Evolutionary conservation across 1,139 yeast genomes (phyloP).

Genomic region (Geotrichum citri-aurantii): DNA sequence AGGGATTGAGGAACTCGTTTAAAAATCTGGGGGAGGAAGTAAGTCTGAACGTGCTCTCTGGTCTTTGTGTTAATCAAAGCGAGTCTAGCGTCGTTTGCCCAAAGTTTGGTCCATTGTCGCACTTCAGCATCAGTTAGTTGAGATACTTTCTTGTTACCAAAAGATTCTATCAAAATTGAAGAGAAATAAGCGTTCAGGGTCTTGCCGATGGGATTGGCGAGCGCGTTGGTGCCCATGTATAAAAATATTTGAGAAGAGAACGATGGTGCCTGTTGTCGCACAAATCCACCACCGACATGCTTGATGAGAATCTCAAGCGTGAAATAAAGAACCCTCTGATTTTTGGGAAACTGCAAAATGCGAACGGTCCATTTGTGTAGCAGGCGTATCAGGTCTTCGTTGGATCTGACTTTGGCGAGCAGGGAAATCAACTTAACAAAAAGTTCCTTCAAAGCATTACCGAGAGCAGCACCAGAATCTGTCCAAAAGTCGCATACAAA

Average conservation of each 20-base stretch:
- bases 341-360: conserved; percentile 42
- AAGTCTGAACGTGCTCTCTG: conserved; percentile 49
- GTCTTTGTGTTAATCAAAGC: conserved; percentile 36
- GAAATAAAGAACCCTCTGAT: conserved; percentile 55
- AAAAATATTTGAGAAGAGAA: conserved; percentile 45
- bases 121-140: conserved; percentile 24
- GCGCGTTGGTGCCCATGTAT: conserved; percentile 50
- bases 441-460: conserved; percentile 59
- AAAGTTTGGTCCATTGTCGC: conserved; percentile 46
- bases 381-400: conserved; percentile 15
- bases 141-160: conserved; percentile 28
- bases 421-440: conserved; percentile 48
- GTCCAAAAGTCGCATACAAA: conserved; percentile 65
- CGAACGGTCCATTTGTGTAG: conserved; percentile 44
- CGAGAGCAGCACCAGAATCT: conserved; percentile 63
- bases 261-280: conserved; percentile 42
- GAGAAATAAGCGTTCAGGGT: conserved; percentile 45
- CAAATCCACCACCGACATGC: conserved; percentile 40
- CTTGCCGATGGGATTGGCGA: conserved; percentile 66
- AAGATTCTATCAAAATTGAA: conserved; percentile 32
- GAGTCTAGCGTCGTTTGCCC: conserved; percentile 44
- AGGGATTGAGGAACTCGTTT: conserved; percentile 45
- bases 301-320: conserved; percentile 52
- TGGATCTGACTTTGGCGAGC: conserved; percentile 25
- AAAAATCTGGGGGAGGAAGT: conserved; percentile 60